Percentiles rank a stretch among this genome's conserved stretches.
These are phyloP conservation scores for Dothidotthia symphoricarpi DNA, from an alignment of 2,329 filamentous ascomycete genomes.

Conservation along the genomic window DNA sequence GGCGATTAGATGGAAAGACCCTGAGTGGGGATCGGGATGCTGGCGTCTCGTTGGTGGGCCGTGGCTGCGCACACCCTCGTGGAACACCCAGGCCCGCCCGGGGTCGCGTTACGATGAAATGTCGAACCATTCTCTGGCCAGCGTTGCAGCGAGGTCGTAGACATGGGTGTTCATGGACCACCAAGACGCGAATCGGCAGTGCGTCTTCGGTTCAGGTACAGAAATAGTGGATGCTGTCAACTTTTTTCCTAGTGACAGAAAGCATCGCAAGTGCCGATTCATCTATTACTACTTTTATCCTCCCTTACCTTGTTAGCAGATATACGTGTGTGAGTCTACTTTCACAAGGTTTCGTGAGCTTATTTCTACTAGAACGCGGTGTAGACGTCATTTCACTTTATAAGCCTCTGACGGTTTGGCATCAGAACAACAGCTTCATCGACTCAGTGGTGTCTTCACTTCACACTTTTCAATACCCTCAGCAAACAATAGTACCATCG, in stretches of 20 bases:
- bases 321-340: constrained; percentile 4
- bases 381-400: constrained; percentile 25
- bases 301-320: constrained; percentile 2
- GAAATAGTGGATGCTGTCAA: constrained; percentile 18
- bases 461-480: neutral
- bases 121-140: constrained; percentile 34
- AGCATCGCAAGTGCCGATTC: constrained; percentile 2
- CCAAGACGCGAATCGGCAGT: constrained; percentile 16
- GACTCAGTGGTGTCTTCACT: neutral
- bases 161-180: constrained; percentile 14
- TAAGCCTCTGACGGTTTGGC: neutral
- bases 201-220: constrained; percentile 19
- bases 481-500: constrained; percentile 1
- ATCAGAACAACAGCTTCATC: constrained; percentile 2
- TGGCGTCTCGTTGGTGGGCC: constrained; percentile 13
- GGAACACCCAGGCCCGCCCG: constrained; percentile 22
- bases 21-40: constrained; percentile 10
- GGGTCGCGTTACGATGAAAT: constrained; percentile 16
- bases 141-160: constrained; percentile 15
- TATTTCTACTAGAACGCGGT: constrained; percentile 9
- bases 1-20: constrained; percentile 27
- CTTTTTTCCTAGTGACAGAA: constrained; percentile 12
- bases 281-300: neutral
- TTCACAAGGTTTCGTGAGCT: constrained; percentile 2
- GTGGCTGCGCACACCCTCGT: constrained; percentile 18